Evolutionary conservation across 2,329 filamentous ascomycete species (phyloP), one percentile per base, ranked within the genome.

Genomic region (Pezicula neosporulosa): DNA sequence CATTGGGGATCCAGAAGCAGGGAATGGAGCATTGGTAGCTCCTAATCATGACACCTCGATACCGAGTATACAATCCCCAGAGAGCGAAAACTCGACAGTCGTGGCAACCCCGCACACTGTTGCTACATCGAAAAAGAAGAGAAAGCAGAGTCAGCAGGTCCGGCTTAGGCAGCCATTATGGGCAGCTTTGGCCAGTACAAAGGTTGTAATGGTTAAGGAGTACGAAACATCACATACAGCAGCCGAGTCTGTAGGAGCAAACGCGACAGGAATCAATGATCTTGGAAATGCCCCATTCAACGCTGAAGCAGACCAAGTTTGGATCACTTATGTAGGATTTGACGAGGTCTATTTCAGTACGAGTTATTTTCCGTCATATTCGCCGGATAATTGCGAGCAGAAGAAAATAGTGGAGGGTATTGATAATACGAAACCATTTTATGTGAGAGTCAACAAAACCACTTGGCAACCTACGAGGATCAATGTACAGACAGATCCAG

Each of bases 141-240:
- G 88, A 72, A 93, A 94, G 73, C 90, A 96, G 72, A 93, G 89
- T 66, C 91, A 90, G 52, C 89, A 94, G 70, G 90, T 96, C 60
- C 81, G 92, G 69, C 89, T 90, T 68, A 86, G 90, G 66, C 92
- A 97, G 72, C 92, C 92, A 45, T 82, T 97, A 58, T 97, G 92
- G 92, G 90, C 92, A 57, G 92, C 92, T 44, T 81, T 97, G 61
- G 92, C 92, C 47, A 96, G 90, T 72, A 96, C 92, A 66, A 97
- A 97, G 77, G 92, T 97, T 67, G 93, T 94, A 62, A 90, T 96
- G 72, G 86, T 95, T 66, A 94, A 96, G 73, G 92, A 91, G 70
- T 89, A 90, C 62, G 87, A 91, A 71, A 82, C 95, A 67, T 93
- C 89, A 59, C 85, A 89, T 67, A 84, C 86, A 52, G 81, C 86